phyloP scores from a whole-genome alignment of 371 early-diverging fungal species.

The Mortierella sp. region DNA sequence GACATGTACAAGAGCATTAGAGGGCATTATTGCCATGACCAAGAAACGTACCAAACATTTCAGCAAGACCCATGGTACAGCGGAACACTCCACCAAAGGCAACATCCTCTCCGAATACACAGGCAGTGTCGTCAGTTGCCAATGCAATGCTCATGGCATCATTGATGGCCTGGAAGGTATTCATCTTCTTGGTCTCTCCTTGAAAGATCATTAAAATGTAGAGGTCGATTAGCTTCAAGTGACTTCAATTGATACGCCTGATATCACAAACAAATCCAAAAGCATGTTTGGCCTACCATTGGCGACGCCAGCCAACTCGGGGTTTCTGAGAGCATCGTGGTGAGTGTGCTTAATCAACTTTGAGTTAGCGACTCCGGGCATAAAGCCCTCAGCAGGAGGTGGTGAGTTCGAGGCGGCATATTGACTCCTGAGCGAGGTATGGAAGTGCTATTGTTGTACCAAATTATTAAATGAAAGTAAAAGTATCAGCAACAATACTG shows the following conservation, averaged over 20 bases:
- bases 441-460: slow-evolving; percentile 36
- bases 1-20: neutral
- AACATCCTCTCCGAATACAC: slow-evolving; percentile 98
- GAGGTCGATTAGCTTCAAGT: neutral
- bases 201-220: neutral
- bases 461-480: neutral
- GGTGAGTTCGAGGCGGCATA: slow-evolving; percentile 55
- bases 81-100: slow-evolving; percentile 98
- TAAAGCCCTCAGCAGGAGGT: slow-evolving; percentile 86
- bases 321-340: slow-evolving; percentile 81
- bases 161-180: slow-evolving; percentile 95
- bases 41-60: slow-evolving; percentile 82
- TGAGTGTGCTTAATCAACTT: slow-evolving; percentile 76
- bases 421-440: slow-evolving; percentile 40
- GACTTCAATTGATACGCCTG: neutral
- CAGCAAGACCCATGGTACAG: slow-evolving; percentile 92
- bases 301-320: slow-evolving; percentile 77
- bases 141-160: slow-evolving; percentile 93
- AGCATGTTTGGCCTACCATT: slow-evolving; percentile 59
- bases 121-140: slow-evolving; percentile 90
- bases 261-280: neutral
- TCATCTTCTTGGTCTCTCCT: slow-evolving; percentile 91
- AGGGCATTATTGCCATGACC: neutral
- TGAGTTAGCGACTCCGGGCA: slow-evolving; percentile 84
- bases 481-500: neutral